Evolutionary conservation across 352 stramenopile species (phyloP).

Genomic region (Phytophthora cactorum): DNA sequence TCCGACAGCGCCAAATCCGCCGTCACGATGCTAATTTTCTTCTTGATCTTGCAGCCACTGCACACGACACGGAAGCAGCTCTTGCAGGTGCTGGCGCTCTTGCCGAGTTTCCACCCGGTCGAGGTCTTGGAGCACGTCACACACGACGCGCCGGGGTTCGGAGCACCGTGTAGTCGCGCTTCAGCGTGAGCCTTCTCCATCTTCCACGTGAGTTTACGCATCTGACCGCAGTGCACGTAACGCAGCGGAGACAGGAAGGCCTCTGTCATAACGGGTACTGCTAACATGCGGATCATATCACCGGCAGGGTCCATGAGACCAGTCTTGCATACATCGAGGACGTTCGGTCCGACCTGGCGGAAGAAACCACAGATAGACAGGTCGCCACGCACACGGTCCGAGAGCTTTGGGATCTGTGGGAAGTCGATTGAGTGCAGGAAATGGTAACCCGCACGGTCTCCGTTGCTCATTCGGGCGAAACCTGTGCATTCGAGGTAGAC

Average conservation of each 20-base stretch:
- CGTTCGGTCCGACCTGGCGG: slow-evolving; percentile 48
- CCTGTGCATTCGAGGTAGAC: slow-evolving; percentile 64
- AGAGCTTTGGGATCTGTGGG: slow-evolving; percentile 42
- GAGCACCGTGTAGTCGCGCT: slow-evolving; percentile 30
- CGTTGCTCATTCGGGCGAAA: slow-evolving; percentile 41
- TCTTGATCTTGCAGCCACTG: slow-evolving; percentile 46
- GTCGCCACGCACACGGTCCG: slow-evolving; percentile 40
- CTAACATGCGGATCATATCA: slow-evolving; percentile 48
- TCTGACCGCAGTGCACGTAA: slow-evolving; percentile 58
- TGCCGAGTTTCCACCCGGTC: slow-evolving; percentile 37
- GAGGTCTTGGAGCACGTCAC: slow-evolving; percentile 27
- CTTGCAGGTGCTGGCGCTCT: slow-evolving; percentile 36
- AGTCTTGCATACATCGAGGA: slow-evolving; percentile 54
- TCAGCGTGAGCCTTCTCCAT: slow-evolving; percentile 47
- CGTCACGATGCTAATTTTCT: slow-evolving; percentile 45
- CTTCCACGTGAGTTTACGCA: slow-evolving; percentile 73
- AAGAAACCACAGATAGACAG: slow-evolving; percentile 61
- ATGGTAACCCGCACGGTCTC: slow-evolving; percentile 61
- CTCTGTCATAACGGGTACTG: slow-evolving; percentile 40
- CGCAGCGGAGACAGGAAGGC: slow-evolving; percentile 41
- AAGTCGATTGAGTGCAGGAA: slow-evolving; percentile 69
- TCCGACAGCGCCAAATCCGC: slow-evolving; percentile 39
- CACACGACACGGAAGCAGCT: slow-evolving; percentile 44
- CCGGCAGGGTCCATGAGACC: slow-evolving; percentile 39
- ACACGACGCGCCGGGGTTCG: slow-evolving; percentile 31